Conservation (phyloP, 2,329 filamentous ascomycete genomes). For the Sporothrix globosa region DNA sequence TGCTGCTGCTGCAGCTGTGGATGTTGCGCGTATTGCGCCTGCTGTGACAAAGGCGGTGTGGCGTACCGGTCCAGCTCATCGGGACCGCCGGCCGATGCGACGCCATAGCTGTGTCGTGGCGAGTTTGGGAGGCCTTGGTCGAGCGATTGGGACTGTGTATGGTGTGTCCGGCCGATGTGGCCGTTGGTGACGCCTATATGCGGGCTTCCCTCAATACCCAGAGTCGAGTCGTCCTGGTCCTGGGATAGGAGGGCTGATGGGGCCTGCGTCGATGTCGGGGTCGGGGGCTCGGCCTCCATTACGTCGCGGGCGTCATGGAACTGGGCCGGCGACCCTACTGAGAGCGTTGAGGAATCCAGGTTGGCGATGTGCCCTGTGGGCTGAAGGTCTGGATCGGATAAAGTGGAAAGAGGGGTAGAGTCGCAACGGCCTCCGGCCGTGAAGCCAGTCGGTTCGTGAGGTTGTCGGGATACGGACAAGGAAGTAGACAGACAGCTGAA, state of each 20-base stretch:
- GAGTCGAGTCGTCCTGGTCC: conserved; percentile 53
- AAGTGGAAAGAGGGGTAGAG: neutral
- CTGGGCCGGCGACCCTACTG: conserved; percentile 55
- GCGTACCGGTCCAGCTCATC: conserved; percentile 43
- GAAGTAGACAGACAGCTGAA: neutral
- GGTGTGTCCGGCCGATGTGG: conserved; percentile 43
- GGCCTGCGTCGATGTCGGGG: conserved; percentile 24
- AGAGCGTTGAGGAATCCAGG: conserved; percentile 58
- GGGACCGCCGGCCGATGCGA: conserved; percentile 20
- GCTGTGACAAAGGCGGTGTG: conserved; percentile 33
- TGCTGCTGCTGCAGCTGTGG: conserved; percentile 28
- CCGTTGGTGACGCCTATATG: conserved; percentile 42
- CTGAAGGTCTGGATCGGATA: neutral
- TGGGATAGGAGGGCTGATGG: conserved; percentile 38
- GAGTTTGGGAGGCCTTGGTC: conserved; percentile 52
- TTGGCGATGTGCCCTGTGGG: conserved; percentile 29
- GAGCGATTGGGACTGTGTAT: conserved; percentile 54
- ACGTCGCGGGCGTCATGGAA: conserved; percentile 56
- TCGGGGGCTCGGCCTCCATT: conserved; percentile 53
- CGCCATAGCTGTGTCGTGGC: conserved; percentile 41
- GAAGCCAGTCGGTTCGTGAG: neutral
- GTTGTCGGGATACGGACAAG: neutral
- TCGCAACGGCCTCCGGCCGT: neutral
- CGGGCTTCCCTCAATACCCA: conserved; percentile 55
- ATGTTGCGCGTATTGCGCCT: conserved; percentile 34